Evolutionary conservation across 768 basidiomycete species (phyloP).

Genomic region (Austroboletus eburneus): DNA sequence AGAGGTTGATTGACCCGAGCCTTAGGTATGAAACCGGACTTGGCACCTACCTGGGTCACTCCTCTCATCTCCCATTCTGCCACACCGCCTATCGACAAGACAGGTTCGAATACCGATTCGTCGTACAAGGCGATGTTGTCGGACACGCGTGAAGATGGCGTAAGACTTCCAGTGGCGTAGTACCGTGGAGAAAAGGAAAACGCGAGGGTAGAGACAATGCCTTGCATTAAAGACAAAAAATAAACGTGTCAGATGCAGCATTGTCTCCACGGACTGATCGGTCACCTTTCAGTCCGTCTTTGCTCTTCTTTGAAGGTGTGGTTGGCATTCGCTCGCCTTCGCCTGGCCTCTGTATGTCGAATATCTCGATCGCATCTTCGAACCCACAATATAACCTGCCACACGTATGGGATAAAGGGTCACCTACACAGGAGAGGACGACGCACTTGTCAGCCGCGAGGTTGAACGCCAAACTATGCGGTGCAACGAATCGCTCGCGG

Average conservation of each 20-base stretch:
- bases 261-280: not conserved
- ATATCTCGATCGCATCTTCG: slow-evolving; percentile 81
- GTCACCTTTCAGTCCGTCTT: slow-evolving; percentile 83
- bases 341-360: slow-evolving; percentile 72
- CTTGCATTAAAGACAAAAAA: slow-evolving; percentile 33
- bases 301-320: slow-evolving; percentile 70
- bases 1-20: no score
- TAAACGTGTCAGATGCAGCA: not conserved
- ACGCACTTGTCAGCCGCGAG: slow-evolving; percentile 56
- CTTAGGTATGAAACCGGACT: no score
- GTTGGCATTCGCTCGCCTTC: slow-evolving; percentile 67
- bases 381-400: slow-evolving; percentile 86
- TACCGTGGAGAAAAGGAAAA: slow-evolving; percentile 65
- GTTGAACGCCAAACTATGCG: slow-evolving; percentile 81
- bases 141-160: slow-evolving; percentile 38
- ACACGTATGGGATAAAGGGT: no score
- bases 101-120: slow-evolving; percentile 52
- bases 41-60: slow-evolving; percentile 47
- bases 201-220: slow-evolving; percentile 81
- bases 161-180: slow-evolving; percentile 79
- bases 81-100: slow-evolving; percentile 63
- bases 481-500: slow-evolving; percentile 85
- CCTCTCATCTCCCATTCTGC: slow-evolving; percentile 29
- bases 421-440: no score
- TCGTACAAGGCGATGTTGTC: slow-evolving; percentile 65